Evolutionary conservation across 371 early-diverging fungal genomes (phyloP).

Genomic region (Blakeslea trispora): DNA sequence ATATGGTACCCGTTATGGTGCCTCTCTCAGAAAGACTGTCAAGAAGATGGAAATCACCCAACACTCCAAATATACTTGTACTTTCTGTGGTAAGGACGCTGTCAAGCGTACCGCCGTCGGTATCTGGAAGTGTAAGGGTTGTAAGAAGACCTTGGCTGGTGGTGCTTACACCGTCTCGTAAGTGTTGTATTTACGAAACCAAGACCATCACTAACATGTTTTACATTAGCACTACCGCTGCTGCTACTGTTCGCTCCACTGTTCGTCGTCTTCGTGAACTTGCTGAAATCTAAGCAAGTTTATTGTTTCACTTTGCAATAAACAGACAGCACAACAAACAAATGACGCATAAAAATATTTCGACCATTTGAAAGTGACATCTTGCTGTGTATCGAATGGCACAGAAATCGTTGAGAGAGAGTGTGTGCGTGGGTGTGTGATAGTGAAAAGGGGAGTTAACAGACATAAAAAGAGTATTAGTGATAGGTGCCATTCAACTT

Average conservation of each 20-base stretch:
- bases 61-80: slow-evolving; percentile 99
- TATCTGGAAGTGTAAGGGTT: slow-evolving; percentile 99
- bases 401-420: neutral
- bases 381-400: neutral
- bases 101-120: slow-evolving; percentile 98
- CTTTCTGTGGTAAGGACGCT: slow-evolving; percentile 99
- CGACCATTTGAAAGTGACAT: too few relatives aligned
- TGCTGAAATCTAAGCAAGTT: slow-evolving; percentile 79
- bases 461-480: too few relatives aligned
- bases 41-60: slow-evolving; percentile 99
- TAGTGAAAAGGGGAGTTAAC: too few relatives aligned
- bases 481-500: too few relatives aligned
- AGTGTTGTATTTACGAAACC: slow-evolving; percentile 26
- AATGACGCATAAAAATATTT: neutral
- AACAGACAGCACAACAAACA: slow-evolving; percentile 10
- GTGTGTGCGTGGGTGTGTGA: too few relatives aligned
- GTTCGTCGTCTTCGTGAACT: slow-evolving; percentile 98
- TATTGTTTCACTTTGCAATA: slow-evolving; percentile 14
- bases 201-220: neutral
- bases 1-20: slow-evolving; percentile 99
- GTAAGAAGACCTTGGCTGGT: slow-evolving; percentile 97
- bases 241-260: slow-evolving; percentile 91
- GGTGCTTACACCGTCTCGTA: slow-evolving; percentile 98
- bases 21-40: slow-evolving; percentile 99
- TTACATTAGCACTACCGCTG: slow-evolving; percentile 79